These are phyloP conservation scores for Iris macrosiphon DNA, from an alignment of 106 monocot genomes.

Conservation along the genomic window DNA sequence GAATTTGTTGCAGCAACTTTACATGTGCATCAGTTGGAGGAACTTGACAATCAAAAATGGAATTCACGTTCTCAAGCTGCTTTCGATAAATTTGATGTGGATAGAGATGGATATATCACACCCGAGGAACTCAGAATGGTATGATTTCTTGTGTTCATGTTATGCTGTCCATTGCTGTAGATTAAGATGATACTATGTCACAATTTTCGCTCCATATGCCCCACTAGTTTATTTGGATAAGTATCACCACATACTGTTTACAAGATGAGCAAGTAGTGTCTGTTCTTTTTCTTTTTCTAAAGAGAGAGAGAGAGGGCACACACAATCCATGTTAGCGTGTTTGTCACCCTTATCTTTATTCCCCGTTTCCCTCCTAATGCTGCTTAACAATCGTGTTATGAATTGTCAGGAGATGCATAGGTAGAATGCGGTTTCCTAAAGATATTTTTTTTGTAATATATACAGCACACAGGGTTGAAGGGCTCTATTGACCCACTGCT, in stretches of 20 bases:
- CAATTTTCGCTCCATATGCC: background rate
- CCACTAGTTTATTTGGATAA: too few species aligned
- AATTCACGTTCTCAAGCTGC: slow-evolving; percentile 56
- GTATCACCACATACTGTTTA: too few species aligned
- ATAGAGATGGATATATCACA: slow-evolving; percentile 87
- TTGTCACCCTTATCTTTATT: too few species aligned
- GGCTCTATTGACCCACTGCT: slow-evolving; percentile 76
- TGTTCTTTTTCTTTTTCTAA: too few species aligned
- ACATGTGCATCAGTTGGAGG: slow-evolving; percentile 81
- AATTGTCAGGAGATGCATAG: too few species aligned
- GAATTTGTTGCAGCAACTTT: slow-evolving; percentile 93
- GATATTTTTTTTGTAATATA: background rate
- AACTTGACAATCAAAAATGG: slow-evolving; percentile 79
- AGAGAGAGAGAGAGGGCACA: too few species aligned
- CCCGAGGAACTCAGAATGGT: slow-evolving; percentile 91
- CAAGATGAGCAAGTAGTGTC: too few species aligned
- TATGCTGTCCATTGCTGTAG: too few species aligned
- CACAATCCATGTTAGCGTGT: too few species aligned
- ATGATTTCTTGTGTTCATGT: slow-evolving; percentile 7
- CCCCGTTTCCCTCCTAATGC: too few species aligned
- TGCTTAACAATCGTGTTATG: too few species aligned
- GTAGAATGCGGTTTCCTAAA: too few species aligned
- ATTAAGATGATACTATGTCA: background rate
- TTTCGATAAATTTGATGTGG: slow-evolving; percentile 87
- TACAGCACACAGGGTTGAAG: slow-evolving; percentile 74